These are phyloP conservation scores for Suhomyces pyralidae DNA, from an alignment of 805 yeast genomes.

Conservation along the genomic window DNA sequence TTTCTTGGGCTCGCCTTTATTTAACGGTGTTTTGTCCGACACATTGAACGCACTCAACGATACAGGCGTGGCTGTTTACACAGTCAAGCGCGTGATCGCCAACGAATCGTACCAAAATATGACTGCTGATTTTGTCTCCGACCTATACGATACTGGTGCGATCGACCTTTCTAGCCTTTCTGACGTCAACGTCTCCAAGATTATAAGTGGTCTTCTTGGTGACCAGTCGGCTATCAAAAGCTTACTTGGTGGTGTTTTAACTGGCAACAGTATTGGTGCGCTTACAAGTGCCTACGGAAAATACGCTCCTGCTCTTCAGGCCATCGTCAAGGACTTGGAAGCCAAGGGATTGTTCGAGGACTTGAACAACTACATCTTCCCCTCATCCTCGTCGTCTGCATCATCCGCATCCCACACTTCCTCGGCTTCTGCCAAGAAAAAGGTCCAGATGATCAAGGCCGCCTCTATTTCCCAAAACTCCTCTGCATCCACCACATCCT, in stretches of 20 bases:
- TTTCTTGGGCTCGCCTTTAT: slow-evolving; percentile 26
- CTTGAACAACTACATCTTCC: slow-evolving; percentile 35
- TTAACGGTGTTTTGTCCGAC: slow-evolving; percentile 24
- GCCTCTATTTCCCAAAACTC: slow-evolving; percentile 5
- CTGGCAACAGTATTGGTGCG: slow-evolving; percentile 17
- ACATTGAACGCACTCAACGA: slow-evolving; percentile 36
- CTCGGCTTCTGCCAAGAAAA: slow-evolving; percentile 8
- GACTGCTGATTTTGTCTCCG: slow-evolving; percentile 31
- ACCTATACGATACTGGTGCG: slow-evolving; percentile 25
- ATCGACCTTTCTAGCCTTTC: slow-evolving; percentile 18
- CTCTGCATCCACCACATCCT: slow-evolving; percentile 1
- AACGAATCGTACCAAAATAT: slow-evolving; percentile 33
- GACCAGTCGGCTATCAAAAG: slow-evolving; percentile 21
- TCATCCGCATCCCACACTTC: slow-evolving; percentile 1
- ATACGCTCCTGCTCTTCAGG: slow-evolving; percentile 29
- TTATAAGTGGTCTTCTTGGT: slow-evolving; percentile 22
- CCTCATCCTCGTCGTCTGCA: slow-evolving; percentile 13
- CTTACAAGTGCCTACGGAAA: slow-evolving; percentile 14
- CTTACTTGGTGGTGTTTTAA: slow-evolving; percentile 20
- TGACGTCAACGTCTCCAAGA: slow-evolving; percentile 24
- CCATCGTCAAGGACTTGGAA: slow-evolving; percentile 32
- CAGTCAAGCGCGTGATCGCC: slow-evolving; percentile 33
- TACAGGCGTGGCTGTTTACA: slow-evolving; percentile 38
- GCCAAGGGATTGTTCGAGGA: slow-evolving; percentile 34
- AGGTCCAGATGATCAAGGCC: slow-evolving; percentile 1